Evolutionary conservation across 495 filamentous ascomycete genomes (phyloP).

Genomic region (Cairneyella variabilis): DNA sequence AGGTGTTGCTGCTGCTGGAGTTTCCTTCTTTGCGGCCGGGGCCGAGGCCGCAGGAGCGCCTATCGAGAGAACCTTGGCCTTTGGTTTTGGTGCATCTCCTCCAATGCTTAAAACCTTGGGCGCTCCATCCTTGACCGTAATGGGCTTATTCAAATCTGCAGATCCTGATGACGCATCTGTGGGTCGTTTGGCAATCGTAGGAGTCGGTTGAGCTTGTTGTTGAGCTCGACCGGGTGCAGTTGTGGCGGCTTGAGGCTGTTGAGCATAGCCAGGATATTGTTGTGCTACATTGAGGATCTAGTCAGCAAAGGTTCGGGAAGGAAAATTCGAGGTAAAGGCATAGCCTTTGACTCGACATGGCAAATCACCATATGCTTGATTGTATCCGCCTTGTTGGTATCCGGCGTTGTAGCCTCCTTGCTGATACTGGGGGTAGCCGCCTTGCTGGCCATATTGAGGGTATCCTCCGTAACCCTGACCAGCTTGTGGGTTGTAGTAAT

Average conservation of each 20-base stretch:
- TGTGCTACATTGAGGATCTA: conserved; percentile 13
- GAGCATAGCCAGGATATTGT: conserved; percentile 33
- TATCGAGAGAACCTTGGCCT: conserved; percentile 66
- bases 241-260: conserved; percentile 47
- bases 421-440: conserved; percentile 52
- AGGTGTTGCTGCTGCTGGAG: conserved; percentile 36
- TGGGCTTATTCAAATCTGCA: conserved; percentile 40
- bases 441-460: conserved; percentile 52
- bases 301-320: background rate
- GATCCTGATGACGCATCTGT: conserved; percentile 34
- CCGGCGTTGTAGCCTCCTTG: conserved; percentile 44
- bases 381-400: conserved; percentile 47
- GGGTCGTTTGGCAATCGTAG: conserved; percentile 67
- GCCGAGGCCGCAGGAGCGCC: conserved; percentile 43
- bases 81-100: conserved; percentile 50
- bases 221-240: conserved; percentile 33
- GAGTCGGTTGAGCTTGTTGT: conserved; percentile 44
- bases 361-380: conserved; percentile 61
- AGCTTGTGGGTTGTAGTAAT: conserved; percentile 24
- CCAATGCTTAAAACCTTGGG: conserved; percentile 52
- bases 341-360: too few relatives aligned
- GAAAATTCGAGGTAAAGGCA: too few relatives aligned
- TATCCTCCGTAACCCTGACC: conserved; percentile 31
- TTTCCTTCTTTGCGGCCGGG: conserved; percentile 44
- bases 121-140: conserved; percentile 41